phyloP scores from a whole-genome alignment of 371 early-diverging fungal genomes.

The Mortierella sp. region DNA sequence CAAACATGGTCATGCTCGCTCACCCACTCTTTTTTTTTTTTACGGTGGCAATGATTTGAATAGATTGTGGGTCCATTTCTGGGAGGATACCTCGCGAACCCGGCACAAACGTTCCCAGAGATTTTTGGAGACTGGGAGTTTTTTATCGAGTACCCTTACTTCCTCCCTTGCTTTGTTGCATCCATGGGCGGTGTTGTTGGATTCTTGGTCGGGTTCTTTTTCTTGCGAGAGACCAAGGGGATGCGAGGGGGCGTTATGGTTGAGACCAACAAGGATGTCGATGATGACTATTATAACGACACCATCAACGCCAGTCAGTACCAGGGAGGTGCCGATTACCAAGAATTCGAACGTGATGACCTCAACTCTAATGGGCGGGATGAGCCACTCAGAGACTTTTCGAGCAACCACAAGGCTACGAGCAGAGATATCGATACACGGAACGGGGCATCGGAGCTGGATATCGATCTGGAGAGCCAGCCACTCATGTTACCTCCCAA shows the following conservation, averaged over 20 bases:
- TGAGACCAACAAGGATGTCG: not conserved
- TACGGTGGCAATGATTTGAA: not conserved
- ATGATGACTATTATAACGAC: not conserved
- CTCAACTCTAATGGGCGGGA: not conserved
- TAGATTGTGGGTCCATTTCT: slow-evolving; percentile 66
- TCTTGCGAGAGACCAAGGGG: slow-evolving; percentile 79
- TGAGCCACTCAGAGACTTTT: not conserved
- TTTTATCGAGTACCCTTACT: slow-evolving; percentile 81
- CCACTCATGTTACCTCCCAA: slow-evolving; percentile 23
- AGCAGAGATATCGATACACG: not conserved
- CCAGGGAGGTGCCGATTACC: not conserved
- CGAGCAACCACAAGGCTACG: not conserved
- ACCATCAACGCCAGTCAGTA: not conserved
- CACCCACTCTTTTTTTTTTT: not conserved
- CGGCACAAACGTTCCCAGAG: slow-evolving; percentile 75
- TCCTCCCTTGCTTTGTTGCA: slow-evolving; percentile 87
- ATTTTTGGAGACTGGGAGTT: slow-evolving; percentile 77
- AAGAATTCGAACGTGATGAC: not conserved
- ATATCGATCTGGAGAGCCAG: slow-evolving; percentile 28
- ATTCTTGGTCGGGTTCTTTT: slow-evolving; percentile 74
- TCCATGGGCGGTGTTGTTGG: slow-evolving; percentile 74
- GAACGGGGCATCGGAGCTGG: not conserved
- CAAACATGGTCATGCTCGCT: not conserved
- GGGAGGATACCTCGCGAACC: slow-evolving; percentile 86
- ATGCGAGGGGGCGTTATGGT: not conserved